A percentile compares a stretch with the other conserved stretches of the same genome.
Conservation (phyloP, 192 early-diverging fungal genomes). For the Coemansia sp. region DNA sequence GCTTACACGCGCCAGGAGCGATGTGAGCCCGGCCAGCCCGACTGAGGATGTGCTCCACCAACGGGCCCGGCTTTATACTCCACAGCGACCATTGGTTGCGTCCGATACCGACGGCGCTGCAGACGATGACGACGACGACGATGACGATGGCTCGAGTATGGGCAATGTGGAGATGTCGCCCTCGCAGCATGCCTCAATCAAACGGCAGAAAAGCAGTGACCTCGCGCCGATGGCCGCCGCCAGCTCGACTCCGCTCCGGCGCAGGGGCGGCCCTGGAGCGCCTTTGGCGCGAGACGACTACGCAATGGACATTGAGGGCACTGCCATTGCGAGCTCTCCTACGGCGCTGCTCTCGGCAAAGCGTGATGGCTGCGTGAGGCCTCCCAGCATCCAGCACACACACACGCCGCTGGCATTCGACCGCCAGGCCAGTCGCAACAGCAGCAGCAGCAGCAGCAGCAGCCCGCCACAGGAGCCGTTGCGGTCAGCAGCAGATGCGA, state of each 20-base stretch:
- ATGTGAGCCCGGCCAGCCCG: slow-evolving; percentile 6
- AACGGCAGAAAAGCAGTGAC: slow-evolving; percentile 16
- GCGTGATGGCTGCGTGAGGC: slow-evolving; percentile 16
- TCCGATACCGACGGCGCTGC: too few relatives aligned
- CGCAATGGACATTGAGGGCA: slow-evolving; percentile 20
- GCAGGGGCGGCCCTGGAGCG: neutral
- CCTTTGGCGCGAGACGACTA: slow-evolving; percentile 12
- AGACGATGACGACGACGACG: neutral
- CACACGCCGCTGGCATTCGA: neutral
- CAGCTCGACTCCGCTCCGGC: neutral
- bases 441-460: too few relatives aligned
- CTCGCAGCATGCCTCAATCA: slow-evolving; percentile 21
- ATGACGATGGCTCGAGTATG: slow-evolving; percentile 5
- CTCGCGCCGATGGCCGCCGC: neutral
- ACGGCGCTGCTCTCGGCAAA: slow-evolving; percentile 34
- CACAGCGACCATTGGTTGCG: too few relatives aligned
- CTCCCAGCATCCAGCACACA: neutral
- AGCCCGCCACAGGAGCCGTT: too few relatives aligned
- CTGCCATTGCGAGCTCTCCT: slow-evolving; percentile 16
- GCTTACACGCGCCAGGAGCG: neutral
- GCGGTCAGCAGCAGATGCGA: too few relatives aligned
- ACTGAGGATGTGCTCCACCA: slow-evolving; percentile 4
- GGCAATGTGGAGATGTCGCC: slow-evolving; percentile 36
- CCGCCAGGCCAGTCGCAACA: too few relatives aligned
- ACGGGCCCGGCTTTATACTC: neutral